Evolutionary conservation across 1,284 basidiomycete genomes (phyloP), one percentile per base, ranked within the genome.

Genomic region (Rhodofomes roseus): DNA sequence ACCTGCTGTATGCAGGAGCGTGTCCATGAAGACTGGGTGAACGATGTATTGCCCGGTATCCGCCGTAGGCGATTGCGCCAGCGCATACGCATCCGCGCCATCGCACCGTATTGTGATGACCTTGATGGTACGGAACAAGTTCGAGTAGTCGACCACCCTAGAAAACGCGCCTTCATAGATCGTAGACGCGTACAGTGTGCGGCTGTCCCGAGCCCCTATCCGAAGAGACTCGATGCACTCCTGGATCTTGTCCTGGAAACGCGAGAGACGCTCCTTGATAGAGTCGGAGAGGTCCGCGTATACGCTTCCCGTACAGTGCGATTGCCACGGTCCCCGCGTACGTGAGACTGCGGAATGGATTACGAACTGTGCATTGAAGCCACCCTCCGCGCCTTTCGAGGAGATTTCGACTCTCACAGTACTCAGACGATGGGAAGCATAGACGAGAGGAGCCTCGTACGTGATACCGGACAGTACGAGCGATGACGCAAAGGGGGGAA

Each of bases 121-220:
- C 57, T 77, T 73, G 55, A 90, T 80, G 7, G 82, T 80, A 25
- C 79, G 85, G 68, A 87, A 90, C 34, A 76, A 71, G 37, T 76
- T 70, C 1, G 81, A 75, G 63, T 91, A 91, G n/a, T 81, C 75
- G 37, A 91, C 88, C 39, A 90, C 78, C 11, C 83, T 82, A 16
- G 87, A 79, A 65, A 90, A 90, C 52, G 89, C 80, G 39, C 85
- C 74, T 39, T 87, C 80, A 66, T 91, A 90, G 2, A 78, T 71
- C 0, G 81, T 84, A 31, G 79, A 80, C n/a, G 80, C 78, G 4
- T 77, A 80, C 68, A 87, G 84, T 0, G 77, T 76, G 65, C 89
- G 84, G 1, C 70, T 62, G 62, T 29, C 63, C 67, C 25, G 65
- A 62, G 27, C n/a, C 5, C 52, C 59, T 61, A n/a, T 70, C 56